Conservation (phyloP, 768 basidiomycete species). For the Antrodiella citrinella region DNA sequence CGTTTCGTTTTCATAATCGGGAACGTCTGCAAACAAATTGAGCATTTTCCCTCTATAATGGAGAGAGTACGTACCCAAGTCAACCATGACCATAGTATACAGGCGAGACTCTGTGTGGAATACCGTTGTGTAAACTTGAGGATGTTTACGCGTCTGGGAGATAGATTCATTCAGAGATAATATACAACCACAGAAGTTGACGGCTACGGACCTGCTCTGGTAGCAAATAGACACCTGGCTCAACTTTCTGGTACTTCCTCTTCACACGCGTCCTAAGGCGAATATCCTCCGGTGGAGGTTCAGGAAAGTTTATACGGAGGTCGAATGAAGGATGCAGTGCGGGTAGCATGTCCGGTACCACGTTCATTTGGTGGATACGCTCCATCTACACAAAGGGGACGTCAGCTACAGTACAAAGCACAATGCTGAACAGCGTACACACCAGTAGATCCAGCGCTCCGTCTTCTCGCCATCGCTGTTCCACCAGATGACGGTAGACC, state of each 20-base stretch:
- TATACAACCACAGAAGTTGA: too few relatives aligned
- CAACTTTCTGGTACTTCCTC: slow-evolving; percentile 36
- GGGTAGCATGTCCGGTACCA: slow-evolving; percentile 82
- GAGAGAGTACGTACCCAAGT: slow-evolving; percentile 65
- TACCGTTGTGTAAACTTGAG: slow-evolving; percentile 61
- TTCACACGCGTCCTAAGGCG: slow-evolving; percentile 19
- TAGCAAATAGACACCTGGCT: slow-evolving; percentile 61
- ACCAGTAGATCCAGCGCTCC: slow-evolving; percentile 82
- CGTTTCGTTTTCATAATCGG: slow-evolving; percentile 54
- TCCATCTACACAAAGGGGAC: slow-evolving; percentile 61
- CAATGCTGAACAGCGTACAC: slow-evolving; percentile 18
- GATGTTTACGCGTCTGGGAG: slow-evolving; percentile 53
- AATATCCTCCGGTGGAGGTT: slow-evolving; percentile 21
- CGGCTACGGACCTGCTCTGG: slow-evolving; percentile 54
- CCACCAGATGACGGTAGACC: slow-evolving; percentile 71
- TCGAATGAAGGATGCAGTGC: slow-evolving; percentile 66
- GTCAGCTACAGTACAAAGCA: background rate
- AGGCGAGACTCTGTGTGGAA: slow-evolving; percentile 76
- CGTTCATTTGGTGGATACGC: slow-evolving; percentile 82
- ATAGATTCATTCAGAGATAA: background rate
- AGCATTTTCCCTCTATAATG: background rate
- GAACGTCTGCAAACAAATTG: slow-evolving; percentile 64
- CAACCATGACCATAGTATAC: slow-evolving; percentile 86
- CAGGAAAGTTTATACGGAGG: slow-evolving; percentile 55
- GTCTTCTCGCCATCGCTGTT: slow-evolving; percentile 79